These are phyloP conservation scores for Rauvolfia tetraphylla DNA, from an alignment of 257 asterid species.

Conservation along the genomic window DNA sequence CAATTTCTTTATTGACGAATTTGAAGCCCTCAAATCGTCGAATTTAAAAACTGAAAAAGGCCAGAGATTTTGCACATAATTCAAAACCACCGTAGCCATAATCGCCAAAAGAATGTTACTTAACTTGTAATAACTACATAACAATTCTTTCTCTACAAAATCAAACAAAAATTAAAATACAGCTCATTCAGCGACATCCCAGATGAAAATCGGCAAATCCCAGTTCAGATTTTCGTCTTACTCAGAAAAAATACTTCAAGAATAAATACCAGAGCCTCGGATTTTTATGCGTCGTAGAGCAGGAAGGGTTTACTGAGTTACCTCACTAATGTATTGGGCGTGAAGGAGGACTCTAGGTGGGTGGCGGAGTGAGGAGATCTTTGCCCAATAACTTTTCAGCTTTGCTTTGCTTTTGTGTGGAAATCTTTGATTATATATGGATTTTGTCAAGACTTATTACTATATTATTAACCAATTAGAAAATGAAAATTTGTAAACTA, in stretches of 20 bases:
- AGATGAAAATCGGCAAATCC: not conserved
- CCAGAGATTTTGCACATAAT: constrained; percentile 61
- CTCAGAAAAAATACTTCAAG: not conserved
- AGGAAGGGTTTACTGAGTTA: not conserved
- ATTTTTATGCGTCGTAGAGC: not conserved
- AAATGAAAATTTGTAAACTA: too few relatives aligned
- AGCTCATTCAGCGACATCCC: not conserved
- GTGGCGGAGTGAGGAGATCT: not conserved
- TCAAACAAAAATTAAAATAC: too few relatives aligned
- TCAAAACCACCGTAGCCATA: constrained; percentile 35
- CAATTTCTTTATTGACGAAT: constrained; percentile 56
- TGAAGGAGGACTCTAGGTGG: not conserved
- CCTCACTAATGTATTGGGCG: not conserved
- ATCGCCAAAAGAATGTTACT: not conserved
- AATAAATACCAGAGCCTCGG: not conserved
- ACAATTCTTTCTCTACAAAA: not conserved
- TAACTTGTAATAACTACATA: not conserved
- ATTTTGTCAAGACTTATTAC: not conserved
- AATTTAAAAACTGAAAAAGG: constrained; percentile 50
- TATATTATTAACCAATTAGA: too few relatives aligned
- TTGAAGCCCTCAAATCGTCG: constrained; percentile 70
- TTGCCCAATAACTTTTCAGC: not conserved
- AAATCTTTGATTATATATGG: too few relatives aligned
- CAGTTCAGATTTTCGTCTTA: not conserved
- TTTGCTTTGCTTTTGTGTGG: too few relatives aligned